These are phyloP conservation scores for Scedosporium aurantiacum DNA, from an alignment of 2,329 filamentous ascomycete species.

Conservation along the genomic window DNA sequence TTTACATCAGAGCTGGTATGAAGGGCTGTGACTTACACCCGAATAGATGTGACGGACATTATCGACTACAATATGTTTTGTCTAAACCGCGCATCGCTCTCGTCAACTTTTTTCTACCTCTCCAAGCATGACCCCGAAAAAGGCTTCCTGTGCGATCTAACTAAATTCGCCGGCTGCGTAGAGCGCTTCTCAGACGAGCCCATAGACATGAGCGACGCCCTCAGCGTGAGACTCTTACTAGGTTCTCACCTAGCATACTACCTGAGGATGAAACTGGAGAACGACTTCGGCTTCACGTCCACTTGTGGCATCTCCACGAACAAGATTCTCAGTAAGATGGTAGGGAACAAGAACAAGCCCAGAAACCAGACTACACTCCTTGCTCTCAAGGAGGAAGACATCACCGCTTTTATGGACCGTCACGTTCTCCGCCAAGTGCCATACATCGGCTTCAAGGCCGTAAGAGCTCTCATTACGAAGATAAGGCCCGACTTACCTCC, in stretches of 20 bases:
- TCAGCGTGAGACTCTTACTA: conserved; percentile 54
- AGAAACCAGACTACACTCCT: conserved; percentile 76
- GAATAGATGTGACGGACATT: conserved; percentile 75
- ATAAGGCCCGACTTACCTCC: conserved; percentile 9
- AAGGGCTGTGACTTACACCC: conserved; percentile 33
- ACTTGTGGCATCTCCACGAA: conserved; percentile 82
- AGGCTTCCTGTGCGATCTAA: conserved; percentile 75
- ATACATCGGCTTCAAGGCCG: conserved; percentile 74
- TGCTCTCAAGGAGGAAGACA: conserved; percentile 46
- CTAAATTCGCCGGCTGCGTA: conserved; percentile 52
- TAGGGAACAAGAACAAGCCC: conserved; percentile 76
- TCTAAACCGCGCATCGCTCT: conserved; percentile 54
- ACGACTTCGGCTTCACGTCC: conserved; percentile 71
- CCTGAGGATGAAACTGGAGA: conserved; percentile 61
- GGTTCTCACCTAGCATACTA: conserved; percentile 73
- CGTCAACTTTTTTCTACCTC: conserved; percentile 69
- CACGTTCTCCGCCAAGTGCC: conserved; percentile 73
- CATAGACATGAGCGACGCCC: conserved; percentile 21
- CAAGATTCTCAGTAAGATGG: conserved; percentile 78
- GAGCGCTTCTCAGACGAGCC: conserved; percentile 16
- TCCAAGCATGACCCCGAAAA: conserved; percentile 59
- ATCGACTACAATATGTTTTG: conserved; percentile 68
- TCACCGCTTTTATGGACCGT: conserved; percentile 59
- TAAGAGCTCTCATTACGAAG: conserved; percentile 29
- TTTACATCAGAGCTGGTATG: no score